phyloP scores from a whole-genome alignment of 257 asterid species.

The Catharanthus roseus region DNA sequence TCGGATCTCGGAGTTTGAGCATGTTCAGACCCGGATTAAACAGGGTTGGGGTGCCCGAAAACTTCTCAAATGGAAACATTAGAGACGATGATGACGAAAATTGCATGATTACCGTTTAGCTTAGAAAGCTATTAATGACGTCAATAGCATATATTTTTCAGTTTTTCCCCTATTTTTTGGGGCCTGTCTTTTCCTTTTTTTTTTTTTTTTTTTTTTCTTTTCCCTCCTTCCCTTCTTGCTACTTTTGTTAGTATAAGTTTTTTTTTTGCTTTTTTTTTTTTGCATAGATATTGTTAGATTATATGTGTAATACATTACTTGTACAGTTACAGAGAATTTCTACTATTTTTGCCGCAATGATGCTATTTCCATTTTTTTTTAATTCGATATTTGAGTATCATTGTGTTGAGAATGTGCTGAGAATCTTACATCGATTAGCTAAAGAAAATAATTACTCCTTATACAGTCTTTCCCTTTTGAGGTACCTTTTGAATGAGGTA shows the following conservation, averaged over 20 bases:
- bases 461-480: too few species aligned
- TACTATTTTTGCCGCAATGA: too few species aligned
- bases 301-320: background rate
- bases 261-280: too few species aligned
- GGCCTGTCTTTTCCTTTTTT: background rate
- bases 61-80: background rate
- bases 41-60: conserved; percentile 8
- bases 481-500: too few species aligned
- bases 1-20: conserved; percentile 33
- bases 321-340: background rate
- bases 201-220: background rate
- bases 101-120: background rate
- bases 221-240: background rate
- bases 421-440: too few species aligned
- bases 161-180: background rate
- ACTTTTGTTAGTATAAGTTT: too few species aligned
- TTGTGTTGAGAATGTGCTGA: too few species aligned
- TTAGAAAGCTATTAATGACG: background rate
- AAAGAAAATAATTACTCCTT: too few species aligned
- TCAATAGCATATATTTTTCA: background rate
- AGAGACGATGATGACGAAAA: background rate
- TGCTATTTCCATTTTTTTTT: too few species aligned
- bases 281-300: background rate
- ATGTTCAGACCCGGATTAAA: conserved; percentile 26
- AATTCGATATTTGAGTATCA: too few species aligned